These are phyloP conservation scores for Pseudogymnoascus sp. DNA, from an alignment of 2,329 filamentous ascomycete genomes.

Conservation along the genomic window DNA sequence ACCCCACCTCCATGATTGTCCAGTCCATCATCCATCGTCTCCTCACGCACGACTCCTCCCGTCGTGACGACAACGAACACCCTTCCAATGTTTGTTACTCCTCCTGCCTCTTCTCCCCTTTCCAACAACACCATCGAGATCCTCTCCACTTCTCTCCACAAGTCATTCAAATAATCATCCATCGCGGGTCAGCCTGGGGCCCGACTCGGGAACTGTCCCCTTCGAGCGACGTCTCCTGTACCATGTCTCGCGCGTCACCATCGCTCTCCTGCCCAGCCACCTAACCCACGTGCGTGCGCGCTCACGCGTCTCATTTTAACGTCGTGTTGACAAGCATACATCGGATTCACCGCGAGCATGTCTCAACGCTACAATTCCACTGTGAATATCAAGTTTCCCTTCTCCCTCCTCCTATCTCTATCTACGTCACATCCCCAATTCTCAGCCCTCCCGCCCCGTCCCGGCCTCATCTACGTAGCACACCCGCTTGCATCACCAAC, in stretches of 20 bases:
- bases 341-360: background rate
- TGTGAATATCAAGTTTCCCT: background rate
- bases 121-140: background rate
- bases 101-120: background rate
- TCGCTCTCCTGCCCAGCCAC: background rate
- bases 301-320: background rate
- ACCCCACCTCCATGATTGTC: background rate
- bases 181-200: background rate
- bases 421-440: background rate
- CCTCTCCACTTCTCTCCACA: background rate
- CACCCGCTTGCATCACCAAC: background rate
- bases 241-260: background rate
- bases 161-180: background rate
- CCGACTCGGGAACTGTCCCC: background rate
- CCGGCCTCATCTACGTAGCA: background rate
- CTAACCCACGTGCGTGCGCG: slow-evolving; percentile 1
- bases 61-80: background rate
- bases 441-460: background rate
- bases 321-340: background rate
- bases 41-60: background rate
- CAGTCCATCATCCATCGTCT: background rate
- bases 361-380: background rate
- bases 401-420: background rate
- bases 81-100: background rate
- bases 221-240: background rate